A percentile compares a stretch with the other conserved stretches of the same genome.
Conservation (phyloP, 1,284 basidiomycete genomes). For the Rhodotorula sp. region DNA sequence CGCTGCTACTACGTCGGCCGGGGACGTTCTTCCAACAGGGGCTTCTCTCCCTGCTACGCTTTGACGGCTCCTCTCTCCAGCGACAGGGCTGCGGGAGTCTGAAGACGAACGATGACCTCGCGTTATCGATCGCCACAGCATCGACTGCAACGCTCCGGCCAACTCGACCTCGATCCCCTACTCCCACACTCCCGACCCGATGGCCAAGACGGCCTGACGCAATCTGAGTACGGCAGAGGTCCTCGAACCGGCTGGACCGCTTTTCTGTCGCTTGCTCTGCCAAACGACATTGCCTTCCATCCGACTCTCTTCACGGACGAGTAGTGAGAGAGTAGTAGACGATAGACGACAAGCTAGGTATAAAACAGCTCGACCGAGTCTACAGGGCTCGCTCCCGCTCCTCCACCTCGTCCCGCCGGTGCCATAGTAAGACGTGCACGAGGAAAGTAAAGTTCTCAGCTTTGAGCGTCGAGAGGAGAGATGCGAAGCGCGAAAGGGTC, state of each 20-base stretch:
- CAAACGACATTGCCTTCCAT: too few relatives aligned
- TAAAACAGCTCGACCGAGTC: too few relatives aligned
- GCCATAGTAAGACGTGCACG: constrained; percentile 10
- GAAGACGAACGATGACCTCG: neutral
- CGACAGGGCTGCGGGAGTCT: neutral
- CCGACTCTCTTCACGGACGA: too few relatives aligned
- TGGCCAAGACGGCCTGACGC: neutral
- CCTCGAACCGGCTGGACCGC: neutral
- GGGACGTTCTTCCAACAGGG: constrained; percentile 6
- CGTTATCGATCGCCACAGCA: constrained; percentile 3
- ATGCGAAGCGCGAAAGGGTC: constrained; percentile 13
- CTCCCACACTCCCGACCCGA: neutral
- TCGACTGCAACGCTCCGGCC: constrained; percentile 21
- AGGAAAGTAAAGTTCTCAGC: constrained; percentile 26
- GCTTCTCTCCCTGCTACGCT: neutral
- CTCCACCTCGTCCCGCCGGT: constrained; percentile 3
- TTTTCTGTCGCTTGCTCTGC: neutral
- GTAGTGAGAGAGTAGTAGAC: too few relatives aligned
- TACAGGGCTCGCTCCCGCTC: too few relatives aligned
- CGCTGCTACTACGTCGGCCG: constrained; percentile 3
- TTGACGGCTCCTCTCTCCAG: too few relatives aligned
- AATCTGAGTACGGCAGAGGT: neutral
- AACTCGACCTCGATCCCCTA: constrained; percentile 14
- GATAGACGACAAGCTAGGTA: too few relatives aligned
- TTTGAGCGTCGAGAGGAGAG: constrained; percentile 12